Percentiles rank a stretch among this genome's conserved stretches.
Conservation (phyloP, 2,329 filamentous ascomycete genomes). For the Cryphonectria japonica region DNA sequence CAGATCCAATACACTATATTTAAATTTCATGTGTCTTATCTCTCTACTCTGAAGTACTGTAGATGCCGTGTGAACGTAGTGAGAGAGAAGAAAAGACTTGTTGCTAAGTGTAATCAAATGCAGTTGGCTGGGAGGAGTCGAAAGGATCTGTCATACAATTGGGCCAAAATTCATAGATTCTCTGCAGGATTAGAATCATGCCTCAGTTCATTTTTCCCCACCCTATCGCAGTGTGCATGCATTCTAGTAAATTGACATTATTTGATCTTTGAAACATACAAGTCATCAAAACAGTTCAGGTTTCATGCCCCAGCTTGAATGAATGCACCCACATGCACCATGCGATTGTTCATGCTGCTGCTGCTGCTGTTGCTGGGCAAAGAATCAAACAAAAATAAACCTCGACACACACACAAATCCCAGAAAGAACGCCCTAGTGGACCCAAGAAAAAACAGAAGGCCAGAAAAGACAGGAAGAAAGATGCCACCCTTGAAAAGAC, state of each 20-base stretch:
- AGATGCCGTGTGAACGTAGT: neutral
- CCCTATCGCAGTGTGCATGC: neutral
- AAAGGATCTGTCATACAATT: no score
- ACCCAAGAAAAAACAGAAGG: neutral
- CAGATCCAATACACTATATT: neutral
- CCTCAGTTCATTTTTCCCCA: neutral
- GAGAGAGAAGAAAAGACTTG: neutral
- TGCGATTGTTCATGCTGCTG: neutral
- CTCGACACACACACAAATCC: neutral
- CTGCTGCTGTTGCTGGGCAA: neutral
- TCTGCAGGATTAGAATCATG: neutral
- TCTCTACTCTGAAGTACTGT: neutral
- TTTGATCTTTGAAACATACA: neutral
- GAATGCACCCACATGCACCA: slow-evolving; percentile 3
- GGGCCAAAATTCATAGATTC: no score
- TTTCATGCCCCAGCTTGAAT: neutral
- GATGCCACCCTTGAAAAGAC: neutral
- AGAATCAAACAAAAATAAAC: neutral
- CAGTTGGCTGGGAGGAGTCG: neutral
- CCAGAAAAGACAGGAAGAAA: neutral
- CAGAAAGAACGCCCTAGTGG: neutral
- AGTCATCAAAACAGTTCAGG: neutral
- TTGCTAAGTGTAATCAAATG: neutral
- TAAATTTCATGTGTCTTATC: neutral
- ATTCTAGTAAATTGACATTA: neutral